Base-by-base conservation (phyloP, 768 basidiomycete species). In the Leccinum fibrillosum region DNA sequence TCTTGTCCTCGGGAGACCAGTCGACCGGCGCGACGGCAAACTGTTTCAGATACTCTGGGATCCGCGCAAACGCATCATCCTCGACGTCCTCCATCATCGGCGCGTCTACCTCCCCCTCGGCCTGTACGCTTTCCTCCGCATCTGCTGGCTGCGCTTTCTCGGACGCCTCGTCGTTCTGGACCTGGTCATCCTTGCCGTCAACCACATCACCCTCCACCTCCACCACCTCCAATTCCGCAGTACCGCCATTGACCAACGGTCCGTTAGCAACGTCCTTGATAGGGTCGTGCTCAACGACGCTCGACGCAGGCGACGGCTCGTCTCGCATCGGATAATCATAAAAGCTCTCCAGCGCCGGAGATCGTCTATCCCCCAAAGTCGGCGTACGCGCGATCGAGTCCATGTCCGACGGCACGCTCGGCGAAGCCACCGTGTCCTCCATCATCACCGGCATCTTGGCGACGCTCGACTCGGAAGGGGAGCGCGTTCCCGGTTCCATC, bases 21-120 rank as follows among this genome's bases (percentile, higher is more conserved):
- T 85, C 79, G 5, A 91, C 80, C 0, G 84, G 85, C 6, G 87
- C 83, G 17, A 89, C 88, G 12, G 89, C 87, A 58, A 83, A 92
- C 0, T 84, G 81, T 53, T 79, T 81, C 28, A 92, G 77, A 62
- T 91, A 86, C 15, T 77, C 78, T 3, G 82, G 82, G 13, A 77
- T 76, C 1, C 66, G 68, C 1, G 70, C 74, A n/a, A 62, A 70
- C 21, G 72, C 76, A 25, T 72, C 72, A 4, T 72, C 68, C 7
- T 72, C 69, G 35, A 71, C 63, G 35, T 76, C 74, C 12, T 81
- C 77, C 53, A 81, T 80, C 53, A 81, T 80, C 15, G 73, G 67
- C 15, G 37, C 15, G 2, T 61, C 62, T 1, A 5, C 34, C 21
- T 59, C 67, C 4, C 23, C 17, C 21, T 55, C 62, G 15, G 39